A percentile compares a stretch with the other conserved stretches of the same genome.
Evolutionary conservation across 805 yeast genomes (phyloP).

Genomic region (Candida jianshihensis): DNA sequence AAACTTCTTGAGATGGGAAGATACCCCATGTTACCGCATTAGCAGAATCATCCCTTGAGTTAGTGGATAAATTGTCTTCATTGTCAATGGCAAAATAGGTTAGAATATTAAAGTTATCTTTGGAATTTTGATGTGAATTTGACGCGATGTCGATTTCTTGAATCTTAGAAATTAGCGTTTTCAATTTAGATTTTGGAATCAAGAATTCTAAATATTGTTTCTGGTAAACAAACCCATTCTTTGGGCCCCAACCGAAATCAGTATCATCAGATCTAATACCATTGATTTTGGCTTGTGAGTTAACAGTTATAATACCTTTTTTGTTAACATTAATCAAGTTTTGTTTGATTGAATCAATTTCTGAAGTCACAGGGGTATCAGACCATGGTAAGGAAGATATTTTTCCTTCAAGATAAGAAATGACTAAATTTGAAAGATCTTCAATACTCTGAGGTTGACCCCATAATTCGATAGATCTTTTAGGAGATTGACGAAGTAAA

Average conservation of each 20-base stretch:
- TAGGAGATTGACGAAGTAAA: slow-evolving; percentile 74
- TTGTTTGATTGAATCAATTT: slow-evolving; percentile 54
- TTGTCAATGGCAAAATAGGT: slow-evolving; percentile 73
- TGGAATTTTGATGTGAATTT: slow-evolving; percentile 13
- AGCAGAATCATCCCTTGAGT: slow-evolving; percentile 63
- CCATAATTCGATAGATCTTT: slow-evolving; percentile 81
- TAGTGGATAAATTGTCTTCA: slow-evolving; percentile 53
- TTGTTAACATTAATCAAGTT: slow-evolving; percentile 58
- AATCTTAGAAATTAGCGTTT: slow-evolving; percentile 35
- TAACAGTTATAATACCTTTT: slow-evolving; percentile 70
- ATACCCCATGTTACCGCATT: slow-evolving; percentile 99
- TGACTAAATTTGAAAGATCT: slow-evolving; percentile 59
- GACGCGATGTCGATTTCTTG: slow-evolving; percentile 34
- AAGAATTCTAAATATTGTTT: slow-evolving; percentile 88
- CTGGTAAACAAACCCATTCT: slow-evolving; percentile 87
- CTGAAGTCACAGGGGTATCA: slow-evolving; percentile 80
- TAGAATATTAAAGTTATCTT: slow-evolving; percentile 40
- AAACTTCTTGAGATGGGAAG: slow-evolving; percentile 90
- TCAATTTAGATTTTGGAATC: slow-evolving; percentile 47
- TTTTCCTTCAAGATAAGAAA: slow-evolving; percentile 64
- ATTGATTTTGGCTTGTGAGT: slow-evolving; percentile 91
- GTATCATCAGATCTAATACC: slow-evolving; percentile 67
- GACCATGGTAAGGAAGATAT: slow-evolving; percentile 86
- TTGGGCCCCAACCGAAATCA: slow-evolving; percentile 92
- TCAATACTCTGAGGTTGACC: slow-evolving; percentile 59